These are phyloP conservation scores for Ceratorhiza oryzae-sativae DNA, from an alignment of 1,284 basidiomycete genomes.

Conservation along the genomic window DNA sequence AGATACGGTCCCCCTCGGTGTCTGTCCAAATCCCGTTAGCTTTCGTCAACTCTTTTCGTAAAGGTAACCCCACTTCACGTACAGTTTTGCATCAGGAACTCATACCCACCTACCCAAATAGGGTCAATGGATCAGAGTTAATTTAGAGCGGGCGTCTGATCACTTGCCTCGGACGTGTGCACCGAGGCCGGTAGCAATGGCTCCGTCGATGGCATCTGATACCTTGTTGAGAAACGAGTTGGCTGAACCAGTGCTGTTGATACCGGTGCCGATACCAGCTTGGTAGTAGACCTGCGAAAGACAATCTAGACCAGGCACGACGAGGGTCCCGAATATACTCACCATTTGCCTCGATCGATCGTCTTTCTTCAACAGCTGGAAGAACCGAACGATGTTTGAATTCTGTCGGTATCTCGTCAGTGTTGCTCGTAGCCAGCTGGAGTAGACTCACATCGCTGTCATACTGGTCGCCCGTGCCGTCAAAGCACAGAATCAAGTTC, in stretches of 20 bases:
- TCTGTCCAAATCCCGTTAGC: background rate
- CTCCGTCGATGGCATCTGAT: constrained; percentile 2
- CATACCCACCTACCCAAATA: constrained; percentile 60
- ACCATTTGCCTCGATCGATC: constrained; percentile 38
- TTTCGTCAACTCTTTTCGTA: background rate
- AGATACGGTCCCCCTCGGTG: constrained; percentile 58
- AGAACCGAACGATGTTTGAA: constrained; percentile 39
- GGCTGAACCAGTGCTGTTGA: background rate
- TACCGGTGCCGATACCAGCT: constrained; percentile 42
- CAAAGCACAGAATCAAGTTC: constrained; percentile 44
- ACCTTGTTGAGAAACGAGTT: constrained; percentile 10
- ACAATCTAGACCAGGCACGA: background rate
- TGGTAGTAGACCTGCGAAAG: constrained; percentile 41
- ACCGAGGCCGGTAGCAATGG: constrained; percentile 17
- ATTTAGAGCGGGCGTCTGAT: background rate
- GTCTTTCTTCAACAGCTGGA: constrained; percentile 38
- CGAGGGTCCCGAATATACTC: background rate
- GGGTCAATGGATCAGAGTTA: constrained; percentile 21
- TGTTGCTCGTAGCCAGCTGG: background rate
- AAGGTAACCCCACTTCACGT: background rate
- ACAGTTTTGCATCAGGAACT: constrained; percentile 71
- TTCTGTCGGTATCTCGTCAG: constrained; percentile 7
- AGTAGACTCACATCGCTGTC: constrained; percentile 29
- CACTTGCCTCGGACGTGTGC: constrained; percentile 18
- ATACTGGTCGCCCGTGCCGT: constrained; percentile 43